A percentile compares a stretch with the other conserved stretches of the same genome.
These are phyloP conservation scores for Phaffomyces opuntiae DNA, from an alignment of 805 yeast genomes.

Conservation along the genomic window DNA sequence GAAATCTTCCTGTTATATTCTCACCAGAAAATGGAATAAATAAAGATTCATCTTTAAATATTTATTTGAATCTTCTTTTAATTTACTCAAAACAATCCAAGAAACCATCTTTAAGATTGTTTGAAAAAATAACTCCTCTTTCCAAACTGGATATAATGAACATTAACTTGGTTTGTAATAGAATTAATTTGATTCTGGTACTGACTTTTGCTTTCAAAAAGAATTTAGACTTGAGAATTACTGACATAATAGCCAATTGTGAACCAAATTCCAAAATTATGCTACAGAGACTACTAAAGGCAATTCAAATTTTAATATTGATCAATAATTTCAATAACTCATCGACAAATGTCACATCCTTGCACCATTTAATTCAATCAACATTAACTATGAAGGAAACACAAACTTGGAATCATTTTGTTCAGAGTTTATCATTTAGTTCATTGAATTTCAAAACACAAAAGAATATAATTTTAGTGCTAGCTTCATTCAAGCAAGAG, in stretches of 20 bases:
- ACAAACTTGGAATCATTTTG: constrained; percentile 6
- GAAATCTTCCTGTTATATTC: constrained; percentile 10
- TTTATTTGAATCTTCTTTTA: constrained; percentile 14
- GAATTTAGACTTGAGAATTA: constrained; percentile 12
- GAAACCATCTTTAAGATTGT: constrained; percentile 9
- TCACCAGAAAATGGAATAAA: constrained; percentile 3
- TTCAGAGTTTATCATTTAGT: not conserved
- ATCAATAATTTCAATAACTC: constrained; percentile 6
- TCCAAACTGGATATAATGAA: constrained; percentile 10
- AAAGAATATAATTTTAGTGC: constrained; percentile 4
- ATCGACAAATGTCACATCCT: constrained; percentile 2
- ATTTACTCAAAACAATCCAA: constrained; percentile 1
- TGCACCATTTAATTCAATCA: constrained; percentile 2
- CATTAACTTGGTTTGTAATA: constrained; percentile 14
- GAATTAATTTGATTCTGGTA: constrained; percentile 16
- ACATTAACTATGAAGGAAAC: not conserved
- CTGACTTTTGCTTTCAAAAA: constrained; percentile 10
- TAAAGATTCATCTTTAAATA: constrained; percentile 11
- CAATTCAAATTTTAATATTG: constrained; percentile 4
- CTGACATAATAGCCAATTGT: constrained; percentile 9
- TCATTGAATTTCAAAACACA: constrained; percentile 6
- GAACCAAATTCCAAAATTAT: constrained; percentile 4
- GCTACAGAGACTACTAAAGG: constrained; percentile 6
- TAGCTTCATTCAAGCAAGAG: constrained; percentile 8
- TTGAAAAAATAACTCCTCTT: constrained; percentile 19